These are phyloP conservation scores for Clitocybe nebularis DNA, from an alignment of 1,284 basidiomycete genomes.

Conservation along the genomic window DNA sequence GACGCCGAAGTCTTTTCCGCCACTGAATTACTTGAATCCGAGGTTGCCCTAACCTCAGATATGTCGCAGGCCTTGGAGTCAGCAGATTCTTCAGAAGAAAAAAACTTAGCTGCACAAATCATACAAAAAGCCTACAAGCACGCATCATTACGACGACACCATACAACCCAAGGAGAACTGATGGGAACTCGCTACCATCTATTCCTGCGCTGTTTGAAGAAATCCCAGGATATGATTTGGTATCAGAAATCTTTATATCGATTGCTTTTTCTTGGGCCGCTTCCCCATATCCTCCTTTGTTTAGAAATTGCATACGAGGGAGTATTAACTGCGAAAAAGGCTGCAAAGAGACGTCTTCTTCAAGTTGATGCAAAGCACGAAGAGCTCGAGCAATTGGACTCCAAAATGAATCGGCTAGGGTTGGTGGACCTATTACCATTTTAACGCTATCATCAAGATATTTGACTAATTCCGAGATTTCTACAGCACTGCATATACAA, in stretches of 20 bases:
- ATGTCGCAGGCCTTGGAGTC: too few relatives aligned
- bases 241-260: constrained; percentile 31
- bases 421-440: constrained; percentile 7
- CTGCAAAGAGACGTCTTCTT: constrained; percentile 29
- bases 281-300: constrained; percentile 45
- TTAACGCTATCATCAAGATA: background rate
- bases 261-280: constrained; percentile 42
- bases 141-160: too few relatives aligned
- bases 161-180: too few relatives aligned
- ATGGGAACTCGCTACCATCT: constrained; percentile 26
- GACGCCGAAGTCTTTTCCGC: background rate
- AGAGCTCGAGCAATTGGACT: constrained; percentile 18
- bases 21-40: background rate
- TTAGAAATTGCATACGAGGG: constrained; percentile 33
- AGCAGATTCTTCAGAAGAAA: too few relatives aligned
- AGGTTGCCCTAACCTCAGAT: too few relatives aligned
- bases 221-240: constrained; percentile 31
- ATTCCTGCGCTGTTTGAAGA: constrained; percentile 29
- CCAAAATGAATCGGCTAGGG: constrained; percentile 2
- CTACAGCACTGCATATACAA: constrained; percentile 21
- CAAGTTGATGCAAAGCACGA: constrained; percentile 23
- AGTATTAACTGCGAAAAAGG: constrained; percentile 27
- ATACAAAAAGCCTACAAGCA: too few relatives aligned
- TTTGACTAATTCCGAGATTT: background rate
- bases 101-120: too few relatives aligned